These are phyloP conservation scores for Melocanna baccifera DNA, from an alignment of 176 grass and related monocot species.

Conservation along the genomic window DNA sequence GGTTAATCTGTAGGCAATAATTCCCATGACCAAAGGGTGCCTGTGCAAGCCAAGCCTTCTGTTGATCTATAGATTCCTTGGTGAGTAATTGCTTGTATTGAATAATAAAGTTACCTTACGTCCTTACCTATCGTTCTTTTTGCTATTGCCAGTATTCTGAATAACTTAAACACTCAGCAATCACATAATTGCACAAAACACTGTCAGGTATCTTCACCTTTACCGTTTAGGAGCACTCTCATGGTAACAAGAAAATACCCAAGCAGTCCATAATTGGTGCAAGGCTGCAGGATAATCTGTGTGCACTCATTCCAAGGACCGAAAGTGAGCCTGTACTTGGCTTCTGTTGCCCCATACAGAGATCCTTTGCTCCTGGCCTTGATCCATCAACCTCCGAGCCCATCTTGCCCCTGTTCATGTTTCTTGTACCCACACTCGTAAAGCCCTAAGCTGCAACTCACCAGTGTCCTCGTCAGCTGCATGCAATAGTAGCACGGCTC, in stretches of 20 bases:
- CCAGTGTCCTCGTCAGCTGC: constrained; percentile 45
- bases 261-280: constrained; percentile 17
- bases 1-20: constrained; percentile 39
- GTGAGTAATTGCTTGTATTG: constrained; percentile 11
- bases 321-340: constrained; percentile 38
- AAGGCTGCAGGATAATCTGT: constrained; percentile 34
- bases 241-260: constrained; percentile 26
- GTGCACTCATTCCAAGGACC: constrained; percentile 39
- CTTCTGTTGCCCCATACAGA: constrained; percentile 36
- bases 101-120: background rate
- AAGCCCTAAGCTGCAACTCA: constrained; percentile 34
- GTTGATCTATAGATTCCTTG: constrained; percentile 26
- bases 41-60: constrained; percentile 6
- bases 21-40: constrained; percentile 22
- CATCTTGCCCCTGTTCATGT: constrained; percentile 47
- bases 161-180: background rate
- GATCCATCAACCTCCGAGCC: constrained; percentile 47
- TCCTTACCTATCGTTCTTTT: background rate
- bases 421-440: constrained; percentile 24
- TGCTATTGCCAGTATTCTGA: background rate
- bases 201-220: background rate
- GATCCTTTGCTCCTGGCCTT: constrained; percentile 43
- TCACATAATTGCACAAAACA: constrained; percentile 3
- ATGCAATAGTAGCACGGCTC: constrained; percentile 35
- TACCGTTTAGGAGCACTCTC: constrained; percentile 28